Conservation (phyloP, 139 green algal genomes). For the Penium margaritaceum region DNA sequence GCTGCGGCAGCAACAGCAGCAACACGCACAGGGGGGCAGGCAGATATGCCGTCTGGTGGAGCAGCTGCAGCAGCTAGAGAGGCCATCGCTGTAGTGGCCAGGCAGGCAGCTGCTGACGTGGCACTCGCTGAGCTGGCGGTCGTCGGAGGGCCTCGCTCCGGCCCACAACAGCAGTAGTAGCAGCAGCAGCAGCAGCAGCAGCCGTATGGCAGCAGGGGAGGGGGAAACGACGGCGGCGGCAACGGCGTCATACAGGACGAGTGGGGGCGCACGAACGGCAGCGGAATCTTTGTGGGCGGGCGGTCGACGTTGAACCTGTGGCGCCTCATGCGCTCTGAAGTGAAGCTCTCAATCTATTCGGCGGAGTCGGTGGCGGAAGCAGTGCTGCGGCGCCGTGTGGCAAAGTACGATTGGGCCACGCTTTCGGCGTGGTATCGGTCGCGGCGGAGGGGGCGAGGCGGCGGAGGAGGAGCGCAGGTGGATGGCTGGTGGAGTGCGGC, state of each 20-base stretch:
- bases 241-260: conserved; percentile 55
- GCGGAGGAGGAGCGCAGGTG: conserved; percentile 30
- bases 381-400: conserved; percentile 71
- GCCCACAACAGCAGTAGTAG: neutral
- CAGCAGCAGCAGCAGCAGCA: neutral
- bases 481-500: too few species aligned
- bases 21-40: too few species aligned
- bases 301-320: conserved; percentile 92
- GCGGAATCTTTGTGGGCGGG: conserved; percentile 58
- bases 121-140: too few species aligned
- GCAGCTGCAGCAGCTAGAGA: too few species aligned
- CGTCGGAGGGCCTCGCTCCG: neutral
- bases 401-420: conserved; percentile 55
- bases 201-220: neutral
- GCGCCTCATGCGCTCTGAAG: conserved; percentile 63
- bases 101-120: neutral
- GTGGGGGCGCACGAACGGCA: conserved; percentile 66
- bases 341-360: conserved; percentile 75
- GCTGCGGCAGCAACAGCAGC: too few species aligned
- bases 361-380: conserved; percentile 69
- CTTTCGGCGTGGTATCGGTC: conserved; percentile 74
- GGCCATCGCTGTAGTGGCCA: too few species aligned
- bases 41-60: too few species aligned
- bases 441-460: conserved; percentile 40
- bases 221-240: neutral